These are phyloP conservation scores for Saccharomycopsis fodiens DNA, from an alignment of 805 yeast genomes.

Conservation along the genomic window DNA sequence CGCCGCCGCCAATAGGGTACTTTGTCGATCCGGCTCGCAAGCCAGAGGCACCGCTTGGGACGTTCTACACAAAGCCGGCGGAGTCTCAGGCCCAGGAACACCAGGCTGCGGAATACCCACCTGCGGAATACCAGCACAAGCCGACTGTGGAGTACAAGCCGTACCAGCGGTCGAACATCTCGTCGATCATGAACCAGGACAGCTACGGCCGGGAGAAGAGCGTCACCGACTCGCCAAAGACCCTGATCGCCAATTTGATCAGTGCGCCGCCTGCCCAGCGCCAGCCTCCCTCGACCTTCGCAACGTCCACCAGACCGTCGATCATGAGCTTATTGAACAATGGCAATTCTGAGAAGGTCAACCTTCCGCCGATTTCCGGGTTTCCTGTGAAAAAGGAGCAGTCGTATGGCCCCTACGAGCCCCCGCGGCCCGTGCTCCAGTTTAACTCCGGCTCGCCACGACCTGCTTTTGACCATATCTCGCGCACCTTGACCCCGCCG, in stretches of 20 bases:
- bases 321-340: conserved; percentile 15
- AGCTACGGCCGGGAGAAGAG: background rate
- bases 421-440: conserved; percentile 3
- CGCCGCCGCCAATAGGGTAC: conserved; percentile 10
- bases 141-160: background rate
- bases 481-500: background rate
- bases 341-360: conserved; percentile 5
- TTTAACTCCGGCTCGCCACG: conserved; percentile 6
- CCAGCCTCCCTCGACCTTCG: conserved; percentile 5
- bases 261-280: background rate
- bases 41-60: background rate
- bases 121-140: background rate
- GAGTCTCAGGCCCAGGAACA: background rate
- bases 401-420: background rate
- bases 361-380: conserved; percentile 9
- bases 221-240: background rate
- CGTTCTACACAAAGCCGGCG: conserved; percentile 1
- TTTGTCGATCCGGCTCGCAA: conserved; percentile 4
- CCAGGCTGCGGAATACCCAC: background rate
- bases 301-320: conserved; percentile 5
- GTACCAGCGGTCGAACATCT: background rate
- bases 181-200: background rate
- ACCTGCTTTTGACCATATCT: conserved; percentile 6
- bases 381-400: background rate
- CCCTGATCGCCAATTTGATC: background rate